Evolutionary conservation across 1,284 basidiomycete genomes (phyloP), one percentile per base, ranked within the genome.

Genomic region (Serendipita sp.): DNA sequence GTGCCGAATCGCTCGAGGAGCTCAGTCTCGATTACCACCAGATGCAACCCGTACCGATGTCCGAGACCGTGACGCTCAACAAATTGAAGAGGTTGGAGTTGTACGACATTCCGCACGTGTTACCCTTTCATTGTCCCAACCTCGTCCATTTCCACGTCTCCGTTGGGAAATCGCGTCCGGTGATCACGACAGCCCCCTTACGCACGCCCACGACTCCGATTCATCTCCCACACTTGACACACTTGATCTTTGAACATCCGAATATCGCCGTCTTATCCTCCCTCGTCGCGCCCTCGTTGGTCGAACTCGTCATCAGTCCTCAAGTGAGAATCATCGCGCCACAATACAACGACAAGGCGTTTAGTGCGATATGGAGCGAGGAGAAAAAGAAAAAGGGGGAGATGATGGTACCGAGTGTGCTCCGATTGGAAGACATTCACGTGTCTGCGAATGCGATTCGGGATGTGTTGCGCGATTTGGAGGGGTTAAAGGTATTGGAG

Each of bases 311-410:
- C 26, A 58, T 58, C n/a, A 58, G 53, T n/a, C 53, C 53, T 3
- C 53, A 58, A 58, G 53, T 58, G 53, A 12, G 53, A 12, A 34
- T 58, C 22, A 58, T 58, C 32, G 53, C 53, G n/a, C 53, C 53
- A 8, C 53, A 58, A 32, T 29, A 30, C 53, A 58, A 58, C 53
- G 53, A 58, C 53, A 58, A 58, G 6, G 53, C 53, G 17, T 32
- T 58, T 30, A 0, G 26, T 8, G n/a, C 53, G 22, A 58, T 58
- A 5, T 58, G 53, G 53, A 58, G 0, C 53, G 53, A 29, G 8
- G 53, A 58, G 0, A 29, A n/a, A n/a, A 12, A 0, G 8, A n/a
- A 22, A 0, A 58, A 8, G 17, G 53, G 53, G 6, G 12, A 17
- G 15, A 30, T 58, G 26, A 12, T 58, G n/a, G 17, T 32, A 8